A percentile compares a stretch with the other conserved stretches of the same genome.
Evolutionary conservation across 2,329 filamentous ascomycete genomes (phyloP).

Genomic region (Chrysoporthe puriensis): DNA sequence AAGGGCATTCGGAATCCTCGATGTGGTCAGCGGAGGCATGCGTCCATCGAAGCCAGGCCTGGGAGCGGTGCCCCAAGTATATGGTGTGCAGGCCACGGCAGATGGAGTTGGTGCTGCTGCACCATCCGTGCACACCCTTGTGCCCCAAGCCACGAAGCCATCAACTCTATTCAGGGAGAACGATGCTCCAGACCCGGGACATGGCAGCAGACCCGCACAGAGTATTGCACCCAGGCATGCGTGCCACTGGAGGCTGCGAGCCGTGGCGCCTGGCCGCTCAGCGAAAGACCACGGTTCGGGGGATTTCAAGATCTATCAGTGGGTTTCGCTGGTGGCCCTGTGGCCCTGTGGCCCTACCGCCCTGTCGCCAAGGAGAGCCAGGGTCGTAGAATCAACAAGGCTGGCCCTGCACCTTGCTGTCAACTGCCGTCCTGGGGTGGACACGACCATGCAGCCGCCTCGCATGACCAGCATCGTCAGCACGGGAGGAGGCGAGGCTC

Average conservation of each 20-base stretch:
- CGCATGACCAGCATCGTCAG: constrained; percentile 11
- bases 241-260: neutral
- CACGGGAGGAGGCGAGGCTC: constrained; percentile 6
- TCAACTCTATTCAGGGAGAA: neutral
- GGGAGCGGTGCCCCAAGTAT: neutral
- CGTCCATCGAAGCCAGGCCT: neutral
- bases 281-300: neutral
- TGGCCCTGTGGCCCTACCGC: constrained; percentile 9
- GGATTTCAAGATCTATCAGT: constrained; percentile 1
- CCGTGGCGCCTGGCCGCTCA: neutral
- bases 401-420: constrained; percentile 23
- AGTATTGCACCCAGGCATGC: neutral
- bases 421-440: constrained; percentile 25
- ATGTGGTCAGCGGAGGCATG: neutral
- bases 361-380: constrained; percentile 8
- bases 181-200: neutral
- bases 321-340: constrained; percentile 9
- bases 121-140: neutral
- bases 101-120: neutral
- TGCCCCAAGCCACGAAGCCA: neutral
- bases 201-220: neutral
- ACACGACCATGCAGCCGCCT: constrained; percentile 18
- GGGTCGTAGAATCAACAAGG: constrained; percentile 13
- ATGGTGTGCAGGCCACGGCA: constrained; percentile 6
- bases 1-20: neutral